Evolutionary conservation across 495 filamentous ascomycete species (phyloP), one percentile per base, ranked within the genome.

Genomic region (Talaromyces thailandensis): DNA sequence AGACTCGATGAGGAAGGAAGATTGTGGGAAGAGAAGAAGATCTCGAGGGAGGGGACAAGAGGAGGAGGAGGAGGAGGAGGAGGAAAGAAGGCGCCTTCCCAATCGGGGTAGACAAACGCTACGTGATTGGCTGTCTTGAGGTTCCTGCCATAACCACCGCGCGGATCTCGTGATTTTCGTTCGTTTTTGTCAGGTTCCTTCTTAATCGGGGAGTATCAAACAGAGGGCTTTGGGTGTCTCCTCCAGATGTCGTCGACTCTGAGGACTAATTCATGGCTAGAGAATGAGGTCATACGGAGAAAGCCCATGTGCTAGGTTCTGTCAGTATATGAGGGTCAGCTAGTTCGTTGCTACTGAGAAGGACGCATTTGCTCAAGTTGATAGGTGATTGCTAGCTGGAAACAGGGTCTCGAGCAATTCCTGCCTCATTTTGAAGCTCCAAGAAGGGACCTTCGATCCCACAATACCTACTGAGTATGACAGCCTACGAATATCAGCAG

Each of bases 21-120:
- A 37, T 14, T 14, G 12, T 37, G 32, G 32, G 35, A 40, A 14
- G 31, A 35, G 67, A 62, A 56, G 59, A 60, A 53, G 37, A 64
- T 62, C 29, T 31, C 29, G 64, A 48, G 61, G 60, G 57, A 51
- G 25, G 26, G 62, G 57, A 37, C 60, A 48, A 55, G 48, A 14
- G 60, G 29, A 29, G 14, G 48, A 60, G 35, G 26, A 14, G 4
- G 28, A 4, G 5, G 4, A 23, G 21, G 48, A 24, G 24, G 18
- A 48, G 18, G 43, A 48, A 23, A 3, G 43, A 48, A 6, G n/a
- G 43, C 43, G 4, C 43, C 11, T 48, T 48, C 43, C 43, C 18
- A 12, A n/a, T 40, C 12, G 35, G 14, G 35, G 4, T 40, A 16
- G 35, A 40, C 35, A 40, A 40, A 40, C 35, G 35, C 12, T 40